Base-by-base conservation (phyloP, 345 rosid genomes). In the Turnera subulata region DNA sequence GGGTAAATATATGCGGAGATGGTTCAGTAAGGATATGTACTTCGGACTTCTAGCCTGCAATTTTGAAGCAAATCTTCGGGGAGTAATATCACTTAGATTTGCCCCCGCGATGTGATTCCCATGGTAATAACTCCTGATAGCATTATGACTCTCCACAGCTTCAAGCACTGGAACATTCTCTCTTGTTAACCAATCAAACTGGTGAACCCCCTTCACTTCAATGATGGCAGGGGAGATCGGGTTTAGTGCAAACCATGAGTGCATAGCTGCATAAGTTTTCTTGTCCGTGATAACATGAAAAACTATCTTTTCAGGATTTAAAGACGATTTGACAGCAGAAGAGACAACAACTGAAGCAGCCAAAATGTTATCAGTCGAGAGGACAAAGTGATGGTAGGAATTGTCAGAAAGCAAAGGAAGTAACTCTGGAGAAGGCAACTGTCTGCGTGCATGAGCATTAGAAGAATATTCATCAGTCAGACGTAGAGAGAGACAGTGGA, bases 81-180 rank as follows among this genome's bases (percentile, higher is more conserved):
- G 99, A 72, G 87, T 84, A 45, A 84, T 90, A 56, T 80, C 80
- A 22, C 82, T 69, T 65, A 94, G 91, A 77, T 94, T 88, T 47
- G 91, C 77, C 53, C 96, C 96, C 17, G 91, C 81, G 70, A 88
- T 55, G 65, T 94, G 97, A 75, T 94, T 90, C 49, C 99, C 99
- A 69, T 94, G 99, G 73, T 94, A 94, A 67, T 94, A 90, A 73
- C 77, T 71, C 76, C 97, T 76, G 61, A 94, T 82, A 60, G 80
- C 85, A 71, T 84, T 72, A 77, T 83, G 93, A 65, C 71, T 84
- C 80, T 94, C 97, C 57, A 94, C 90, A 74, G 96, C 99, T 64
- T 94, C 99, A 73, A 94, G 76, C 68, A 94, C 99, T 15, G 99
- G 99, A 64, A 94, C 99, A 68, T 90, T 94, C 80, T 94, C 99